Base-by-base conservation (phyloP, 495 filamentous ascomycete genomes). In the Pseudevernia furfuracea region DNA sequence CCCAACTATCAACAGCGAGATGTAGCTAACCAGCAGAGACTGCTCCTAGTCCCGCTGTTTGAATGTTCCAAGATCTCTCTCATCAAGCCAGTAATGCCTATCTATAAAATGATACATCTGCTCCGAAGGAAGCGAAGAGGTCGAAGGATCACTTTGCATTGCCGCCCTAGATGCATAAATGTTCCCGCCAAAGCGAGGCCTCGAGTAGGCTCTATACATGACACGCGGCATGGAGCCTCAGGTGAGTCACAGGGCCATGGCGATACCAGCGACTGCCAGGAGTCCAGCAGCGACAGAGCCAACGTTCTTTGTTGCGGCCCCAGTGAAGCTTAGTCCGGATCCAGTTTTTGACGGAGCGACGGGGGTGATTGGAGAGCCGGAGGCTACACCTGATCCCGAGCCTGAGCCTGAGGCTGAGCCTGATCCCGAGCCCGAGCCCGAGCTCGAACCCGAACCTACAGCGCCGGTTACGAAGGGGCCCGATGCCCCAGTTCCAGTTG, bases 201-300 rank as follows among this genome's bases (percentile, higher is more conserved):
- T 58, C 38, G 48, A 34, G 34, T 48, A 58, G 53, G 53, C 61
- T 48, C 44, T 58, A 56, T 58, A 63, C 53, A 58, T 58, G 25
- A 63, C 21, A 48, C 36, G 52, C 61, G 39, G 48, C 37, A 46
- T 70, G 63, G 48, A 41, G 41, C 30, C 34, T 43, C 10, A 39
- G 56, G 52, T 17, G 21, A 10, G 60, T 63, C 43, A 71, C 30
- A 71, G 55, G 1, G 62, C 60, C 62, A 71, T 57, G 15, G 66
- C 67, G 48, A 71, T 60, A 55, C 62, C 69, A 15, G 64, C 61
- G 15, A 68, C 62, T 17, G 62, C 69, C 30, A 71, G 43, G 19
- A 64, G 58, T 34, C 64, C 69, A 37, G 62, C 69, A 34, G 67
- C 67, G 38, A 71, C 70, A 3, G 69, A 71, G 46, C 67, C 69